Evolutionary conservation across 805 yeast genomes (phyloP), one percentile per base, ranked within the genome.

Genomic region (Candida schatavii): DNA sequence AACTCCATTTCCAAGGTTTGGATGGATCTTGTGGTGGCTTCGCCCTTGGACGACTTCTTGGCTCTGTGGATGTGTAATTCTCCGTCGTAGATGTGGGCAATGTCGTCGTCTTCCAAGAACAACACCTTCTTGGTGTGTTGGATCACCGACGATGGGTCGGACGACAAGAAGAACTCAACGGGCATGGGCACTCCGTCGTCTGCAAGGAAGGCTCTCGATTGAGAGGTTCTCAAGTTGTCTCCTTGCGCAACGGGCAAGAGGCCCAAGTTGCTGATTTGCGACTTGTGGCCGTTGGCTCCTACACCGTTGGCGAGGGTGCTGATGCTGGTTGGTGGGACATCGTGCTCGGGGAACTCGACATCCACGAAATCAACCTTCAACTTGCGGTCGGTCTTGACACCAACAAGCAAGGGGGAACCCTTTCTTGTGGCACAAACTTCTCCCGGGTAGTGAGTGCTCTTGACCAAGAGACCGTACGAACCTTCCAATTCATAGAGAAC

Each of bases 21-120:
- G 57, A 93, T 95, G 40, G 91, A 85, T 75, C 99, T 85, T 41
- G 89, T 88, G 46, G 96, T 83, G n/a, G 97, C 83, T 59, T 85
- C 90, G 54, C 88, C 89, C 17, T 83, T 88, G 31, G 55, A 56
- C 26, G 55, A 55, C 61, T 83, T 85, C 61, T 88, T 81, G 42
- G 96, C 95, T 68, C 99, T 85, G 72, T 93, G 99, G 50, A 93
- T 93, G 68, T 93, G 99, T 63, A 93, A 77, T 72, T 93, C 98
- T 65, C 99, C 99, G 60, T 89, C 96, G 65, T 85, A 89, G 52
- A 93, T 89, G 66, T 93, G 99, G 30, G 97, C 99, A 65, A 93
- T 89, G 69, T 93, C 99, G 61, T 93, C 97, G 67, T 93, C 99
- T 71, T 93, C 98, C 59, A 93, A 77, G 69, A 87, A 91, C 56